phyloP scores from a whole-genome alignment of 225 moss, liverwort and hornwort genomes.

The Rhytidiadelphus loreus region DNA sequence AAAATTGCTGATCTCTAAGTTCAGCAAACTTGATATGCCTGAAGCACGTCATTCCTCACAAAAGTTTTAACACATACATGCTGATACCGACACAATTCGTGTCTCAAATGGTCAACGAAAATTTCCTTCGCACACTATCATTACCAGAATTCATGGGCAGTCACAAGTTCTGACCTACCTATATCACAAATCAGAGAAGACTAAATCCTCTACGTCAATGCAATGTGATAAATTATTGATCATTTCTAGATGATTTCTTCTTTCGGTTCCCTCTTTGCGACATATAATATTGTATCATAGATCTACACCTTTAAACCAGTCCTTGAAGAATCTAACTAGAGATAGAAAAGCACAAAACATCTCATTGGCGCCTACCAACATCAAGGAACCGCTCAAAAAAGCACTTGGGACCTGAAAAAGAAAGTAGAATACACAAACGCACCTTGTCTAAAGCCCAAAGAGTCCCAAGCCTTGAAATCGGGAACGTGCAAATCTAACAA shows the following conservation, averaged over 20 bases:
- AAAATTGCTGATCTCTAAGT: neutral
- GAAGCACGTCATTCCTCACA: neutral
- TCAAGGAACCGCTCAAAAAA: neutral
- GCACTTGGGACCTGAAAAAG: neutral
- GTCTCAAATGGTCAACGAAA: neutral
- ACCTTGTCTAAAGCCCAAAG: neutral
- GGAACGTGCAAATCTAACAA: neutral
- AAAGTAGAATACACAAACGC: neutral
- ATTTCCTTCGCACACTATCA: neutral
- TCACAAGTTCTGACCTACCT: neutral
- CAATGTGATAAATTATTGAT: neutral
- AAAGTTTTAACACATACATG: neutral
- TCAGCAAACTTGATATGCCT: neutral
- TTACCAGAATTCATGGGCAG: neutral
- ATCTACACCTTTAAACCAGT: neutral
- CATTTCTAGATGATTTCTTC: neutral
- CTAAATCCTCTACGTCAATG: neutral
- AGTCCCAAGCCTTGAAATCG: neutral
- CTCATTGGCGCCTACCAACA: neutral
- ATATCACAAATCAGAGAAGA: neutral
- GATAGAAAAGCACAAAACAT: neutral
- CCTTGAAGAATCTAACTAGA: neutral
- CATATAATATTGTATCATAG: neutral
- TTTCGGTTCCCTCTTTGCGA: neutral
- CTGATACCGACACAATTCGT: neutral